Conservation (phyloP, 805 yeast genomes). For the Metschnikowia kunwiensis region DNA sequence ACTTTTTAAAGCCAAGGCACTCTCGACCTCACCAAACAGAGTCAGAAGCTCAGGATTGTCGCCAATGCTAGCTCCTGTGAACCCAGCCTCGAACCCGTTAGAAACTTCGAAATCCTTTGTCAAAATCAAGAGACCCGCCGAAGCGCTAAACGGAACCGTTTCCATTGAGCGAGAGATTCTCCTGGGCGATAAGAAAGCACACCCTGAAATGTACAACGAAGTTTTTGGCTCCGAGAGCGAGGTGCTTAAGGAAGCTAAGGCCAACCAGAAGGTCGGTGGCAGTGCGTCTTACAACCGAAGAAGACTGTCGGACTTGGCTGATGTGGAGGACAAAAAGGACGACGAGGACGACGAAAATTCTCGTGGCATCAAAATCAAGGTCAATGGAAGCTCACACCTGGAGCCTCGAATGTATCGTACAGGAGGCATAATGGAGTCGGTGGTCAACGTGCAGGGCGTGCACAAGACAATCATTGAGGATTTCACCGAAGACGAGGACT, state of each 20-base stretch:
- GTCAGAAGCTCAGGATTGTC: slow-evolving; percentile 11
- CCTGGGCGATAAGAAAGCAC: slow-evolving; percentile 11
- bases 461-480: slow-evolving; percentile 82
- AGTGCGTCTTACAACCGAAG: slow-evolving; percentile 5
- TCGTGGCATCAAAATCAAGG: slow-evolving; percentile 5
- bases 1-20: slow-evolving; percentile 6
- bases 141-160: slow-evolving; percentile 6
- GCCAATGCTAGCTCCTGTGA: slow-evolving; percentile 26
- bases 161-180: slow-evolving; percentile 17
- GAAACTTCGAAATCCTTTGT: slow-evolving; percentile 63
- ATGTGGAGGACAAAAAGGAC: slow-evolving; percentile 1
- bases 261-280: slow-evolving; percentile 2
- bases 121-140: slow-evolving; percentile 59
- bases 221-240: slow-evolving; percentile 47
- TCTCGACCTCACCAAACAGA: slow-evolving; percentile 15
- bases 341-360: slow-evolving; percentile 4
- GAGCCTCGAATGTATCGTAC: slow-evolving; percentile 43
- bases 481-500: slow-evolving; percentile 43
- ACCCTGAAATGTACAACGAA: slow-evolving; percentile 27
- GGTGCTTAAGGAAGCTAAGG: slow-evolving; percentile 30
- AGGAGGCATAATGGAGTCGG: slow-evolving; percentile 74
- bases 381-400: slow-evolving; percentile 18
- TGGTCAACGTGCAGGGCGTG: slow-evolving; percentile 80
- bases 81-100: slow-evolving; percentile 68
- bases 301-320: slow-evolving; percentile 16